These are phyloP conservation scores for Penium margaritaceum DNA, from an alignment of 139 green algal species.

Conservation along the genomic window DNA sequence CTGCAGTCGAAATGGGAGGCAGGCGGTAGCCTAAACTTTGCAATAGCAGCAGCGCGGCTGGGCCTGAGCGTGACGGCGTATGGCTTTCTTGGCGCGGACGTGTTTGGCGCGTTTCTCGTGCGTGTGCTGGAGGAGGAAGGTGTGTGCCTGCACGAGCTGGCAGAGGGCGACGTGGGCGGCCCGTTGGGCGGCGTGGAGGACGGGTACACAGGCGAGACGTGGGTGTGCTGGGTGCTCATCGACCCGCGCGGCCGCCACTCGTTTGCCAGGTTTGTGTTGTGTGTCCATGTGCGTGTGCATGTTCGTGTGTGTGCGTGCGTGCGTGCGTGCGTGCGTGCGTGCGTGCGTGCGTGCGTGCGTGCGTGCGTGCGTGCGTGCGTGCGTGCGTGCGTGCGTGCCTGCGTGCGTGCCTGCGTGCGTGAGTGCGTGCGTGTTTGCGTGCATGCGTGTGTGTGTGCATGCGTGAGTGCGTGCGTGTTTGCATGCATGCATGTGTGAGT, in stretches of 20 bases:
- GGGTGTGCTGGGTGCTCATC: slow-evolving; percentile 89
- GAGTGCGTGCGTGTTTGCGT: too few relatives aligned
- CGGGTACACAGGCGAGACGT: slow-evolving; percentile 56
- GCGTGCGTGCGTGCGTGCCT: not conserved
- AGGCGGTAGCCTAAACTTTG: slow-evolving; percentile 81
- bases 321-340: not conserved
- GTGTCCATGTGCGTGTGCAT: not conserved
- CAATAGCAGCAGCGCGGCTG: slow-evolving; percentile 78
- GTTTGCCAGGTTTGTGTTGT: slow-evolving; percentile 33
- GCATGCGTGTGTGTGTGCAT: too few relatives aligned
- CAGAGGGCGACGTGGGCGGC: not conserved
- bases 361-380: not conserved
- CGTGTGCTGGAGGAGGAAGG: slow-evolving; percentile 55
- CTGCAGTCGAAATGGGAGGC: slow-evolving; percentile 53
- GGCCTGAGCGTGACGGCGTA: slow-evolving; percentile 63
- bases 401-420: not conserved
- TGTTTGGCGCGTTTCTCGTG: slow-evolving; percentile 72
- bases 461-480: too few relatives aligned
- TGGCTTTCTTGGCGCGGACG: slow-evolving; percentile 72
- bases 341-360: not conserved
- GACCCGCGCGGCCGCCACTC: slow-evolving; percentile 34
- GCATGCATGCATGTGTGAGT: too few relatives aligned
- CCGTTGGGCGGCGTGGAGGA: slow-evolving; percentile 4
- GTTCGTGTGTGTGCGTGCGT: not conserved
- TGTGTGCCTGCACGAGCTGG: slow-evolving; percentile 45